These are phyloP conservation scores for Cryptosporidium ryanae DNA, from an alignment of 169 alveolate genomes.

Conservation along the genomic window DNA sequence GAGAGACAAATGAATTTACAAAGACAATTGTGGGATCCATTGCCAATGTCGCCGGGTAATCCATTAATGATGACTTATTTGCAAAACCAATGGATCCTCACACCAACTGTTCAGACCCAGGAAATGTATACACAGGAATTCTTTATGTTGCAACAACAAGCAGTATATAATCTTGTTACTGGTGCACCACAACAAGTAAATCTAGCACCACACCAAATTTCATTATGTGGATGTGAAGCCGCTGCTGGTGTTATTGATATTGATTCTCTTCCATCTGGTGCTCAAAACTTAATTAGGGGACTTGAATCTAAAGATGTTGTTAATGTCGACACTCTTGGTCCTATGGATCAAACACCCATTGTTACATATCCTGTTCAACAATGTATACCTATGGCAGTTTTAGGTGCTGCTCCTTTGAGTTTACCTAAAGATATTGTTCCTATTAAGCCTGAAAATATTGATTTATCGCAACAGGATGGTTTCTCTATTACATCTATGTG, in stretches of 20 bases:
- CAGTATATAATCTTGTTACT: constrained; percentile 78
- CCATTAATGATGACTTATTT: constrained; percentile 83
- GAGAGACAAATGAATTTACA: constrained; percentile 74
- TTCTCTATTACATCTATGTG: constrained; percentile 64
- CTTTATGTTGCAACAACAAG: constrained; percentile 82
- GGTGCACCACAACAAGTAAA: constrained; percentile 82
- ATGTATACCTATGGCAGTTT: constrained; percentile 74
- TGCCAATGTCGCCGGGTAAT: constrained; percentile 82
- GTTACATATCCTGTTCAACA: constrained; percentile 73
- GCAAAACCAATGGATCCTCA: constrained; percentile 82
- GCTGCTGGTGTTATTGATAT: constrained; percentile 73
- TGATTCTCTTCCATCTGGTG: constrained; percentile 73
- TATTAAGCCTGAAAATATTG: constrained; percentile 63
- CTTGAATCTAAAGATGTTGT: constrained; percentile 68
- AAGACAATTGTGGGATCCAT: constrained; percentile 78
- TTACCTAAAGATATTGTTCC: constrained; percentile 71
- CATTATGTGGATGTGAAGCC: constrained; percentile 75
- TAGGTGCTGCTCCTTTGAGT: constrained; percentile 75
- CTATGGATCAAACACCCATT: constrained; percentile 74
- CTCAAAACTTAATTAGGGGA: constrained; percentile 65
- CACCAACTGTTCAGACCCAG: constrained; percentile 79
- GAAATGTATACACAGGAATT: constrained; percentile 84
- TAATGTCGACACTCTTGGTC: constrained; percentile 63
- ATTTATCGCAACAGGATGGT: constrained; percentile 64
- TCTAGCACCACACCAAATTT: constrained; percentile 82